Evolutionary conservation across 75 land plant genomes (phyloP).

Genomic region (Selaginella tamariscina): DNA sequence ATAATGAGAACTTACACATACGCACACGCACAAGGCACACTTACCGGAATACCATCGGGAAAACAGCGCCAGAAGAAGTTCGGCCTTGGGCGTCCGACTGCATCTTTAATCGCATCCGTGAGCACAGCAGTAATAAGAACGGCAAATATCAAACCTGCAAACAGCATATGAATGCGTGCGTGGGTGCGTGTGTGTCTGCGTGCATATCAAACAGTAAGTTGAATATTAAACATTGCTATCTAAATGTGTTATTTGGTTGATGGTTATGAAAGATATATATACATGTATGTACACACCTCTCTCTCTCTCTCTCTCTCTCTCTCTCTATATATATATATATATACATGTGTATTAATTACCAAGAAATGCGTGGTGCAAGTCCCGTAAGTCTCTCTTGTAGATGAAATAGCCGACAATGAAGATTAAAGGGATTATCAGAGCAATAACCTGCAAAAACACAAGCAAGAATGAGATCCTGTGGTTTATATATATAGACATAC

Average conservation of each 20-base stretch:
- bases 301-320: too few relatives aligned
- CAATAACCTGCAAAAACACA: conserved; percentile 38
- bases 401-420: conserved; percentile 36
- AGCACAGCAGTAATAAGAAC: conserved; percentile 54
- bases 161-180: neutral
- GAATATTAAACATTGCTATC: too few relatives aligned
- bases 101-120: conserved; percentile 78
- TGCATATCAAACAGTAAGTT: too few relatives aligned
- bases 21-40: conserved; percentile 16
- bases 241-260: too few relatives aligned
- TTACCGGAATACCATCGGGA: conserved; percentile 64
- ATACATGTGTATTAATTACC: too few relatives aligned
- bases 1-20: conserved; percentile 12
- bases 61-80: conserved; percentile 93
- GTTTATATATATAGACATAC: conserved; percentile 40
- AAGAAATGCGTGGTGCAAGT: conserved; percentile 70
- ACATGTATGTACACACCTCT: too few relatives aligned
- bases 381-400: conserved; percentile 47
- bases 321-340: too few relatives aligned
- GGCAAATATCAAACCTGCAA: conserved; percentile 63
- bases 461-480: neutral
- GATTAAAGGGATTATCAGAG: conserved; percentile 44
- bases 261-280: neutral
- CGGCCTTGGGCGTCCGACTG: conserved; percentile 88
- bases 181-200: too few relatives aligned